Evolutionary conservation across 129 eudicot genomes (phyloP), one percentile per base, ranked within the genome.

Genomic region (Artemisia argyi): DNA sequence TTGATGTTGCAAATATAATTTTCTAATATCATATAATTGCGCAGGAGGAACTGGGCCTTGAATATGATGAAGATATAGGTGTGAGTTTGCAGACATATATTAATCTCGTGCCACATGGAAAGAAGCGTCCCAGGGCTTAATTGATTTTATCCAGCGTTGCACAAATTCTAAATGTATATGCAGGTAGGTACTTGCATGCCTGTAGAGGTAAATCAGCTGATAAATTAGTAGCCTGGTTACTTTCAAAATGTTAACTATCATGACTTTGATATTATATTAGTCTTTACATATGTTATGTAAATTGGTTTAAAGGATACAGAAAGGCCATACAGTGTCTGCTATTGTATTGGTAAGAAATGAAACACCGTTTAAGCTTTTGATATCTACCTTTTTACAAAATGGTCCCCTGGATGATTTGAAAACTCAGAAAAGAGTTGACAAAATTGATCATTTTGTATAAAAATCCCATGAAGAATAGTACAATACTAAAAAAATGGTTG

Each of bases 31-130:
- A 74, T 69, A 68, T 65, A 16, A 11, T 48, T 65, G 49, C 81
- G 61, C 86, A 92, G 96, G 95, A 89, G 77, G 98, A 92, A 78
- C 98, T 92, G 74, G 95, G 98, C 14, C 16, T 92, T 58, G 98
- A 92, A 68, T 87, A 87, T 32, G 98, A 92, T 80, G 98, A 92
- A 82, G 98, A 89, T 85, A 85, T 80, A 68, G 98, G 90, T 47
- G 86, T 92, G 75, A 89, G 84, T 77, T 87, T 92, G 91, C 98
- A 92, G 89, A 73, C 91, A 14, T 92, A 73, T 64, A 57, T 72
- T 57, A 95, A 83, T 60, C 75, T 87, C 50, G 11, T 83, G 81
- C 96, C 83, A 60, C 89, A 73, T 53, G 86, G 95, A 53, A 85
- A 53, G 63, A 89, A 89, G 76, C 88, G 91, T 53, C 79, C 84